Base-by-base conservation (phyloP, 345 rosid genomes). In the Acer campestre region DNA sequence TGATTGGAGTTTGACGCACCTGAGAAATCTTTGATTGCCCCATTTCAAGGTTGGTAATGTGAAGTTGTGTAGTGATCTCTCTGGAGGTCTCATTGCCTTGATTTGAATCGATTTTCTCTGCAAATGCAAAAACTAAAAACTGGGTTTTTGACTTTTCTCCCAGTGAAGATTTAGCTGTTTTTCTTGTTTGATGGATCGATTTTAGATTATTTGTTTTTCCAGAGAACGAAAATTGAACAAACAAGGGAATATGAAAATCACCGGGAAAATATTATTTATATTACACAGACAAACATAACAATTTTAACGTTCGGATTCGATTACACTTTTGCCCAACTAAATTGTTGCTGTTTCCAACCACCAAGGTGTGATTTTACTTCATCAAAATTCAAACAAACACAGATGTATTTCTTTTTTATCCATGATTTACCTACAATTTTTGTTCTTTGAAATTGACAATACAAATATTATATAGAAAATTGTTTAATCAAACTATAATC, bases 21-120 rank as follows among this genome's bases (percentile, higher is more conserved):
- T 76, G 78, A 85, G 92, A 76, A 68, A 70, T 81, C 87, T 84
- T 61, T 79, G 92, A 48, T 80, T 73, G 22, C 92, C 92, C 90
- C 90, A 89, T 81, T 84, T 84, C 74, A 86, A 85, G 73, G 78
- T 80, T 40, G 92, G 90, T 61, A 87, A 85, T 59, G 89, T 80
- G 86, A 87, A 89, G 90, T 87, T 89, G 61, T 89, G 90, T 23
- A 87, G 92, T 61, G 63, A 59, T 59, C 86, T 85, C 61, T 81
- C 84, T 12, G 84, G 80, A 3, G 81, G 44, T 44, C 80, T 14
- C 72, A 65, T 67, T 6, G 78, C 75, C 78, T 42, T 44, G 49
- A 44, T 44, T 44, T 44, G 48, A 44, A 44, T 44, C 48, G 9
- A 44, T 44, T 51, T 51, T 51, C 55, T 51, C 55, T 58, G 25